Evolutionary conservation across 768 basidiomycete species (phyloP), one percentile per base, ranked within the genome.

Genomic region (Guyanaporus albipodus): DNA sequence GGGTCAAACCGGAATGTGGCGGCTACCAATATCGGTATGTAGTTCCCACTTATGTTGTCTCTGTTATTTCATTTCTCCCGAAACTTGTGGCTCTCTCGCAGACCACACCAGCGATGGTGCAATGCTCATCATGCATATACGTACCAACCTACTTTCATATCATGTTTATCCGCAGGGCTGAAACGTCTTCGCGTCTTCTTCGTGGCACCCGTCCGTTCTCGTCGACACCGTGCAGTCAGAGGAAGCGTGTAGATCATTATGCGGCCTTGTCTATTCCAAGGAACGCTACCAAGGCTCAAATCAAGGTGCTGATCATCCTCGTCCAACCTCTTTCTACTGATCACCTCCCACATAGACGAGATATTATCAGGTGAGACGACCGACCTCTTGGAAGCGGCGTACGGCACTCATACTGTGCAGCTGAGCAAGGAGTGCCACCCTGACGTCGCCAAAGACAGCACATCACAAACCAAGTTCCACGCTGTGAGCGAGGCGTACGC

Each of bases 391-490:
- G 17, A 34, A 9, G 12, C 19, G 0, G 14, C 6, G n/a, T 18
- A 10, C 33, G 17, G 17, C n/a, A 23, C 38, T 52, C 43, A 47
- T 8, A 17, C 38, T 21, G 4, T 14, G 2, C 33, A 77, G 76
- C 56, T 78, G 42, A 77, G 75, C 67, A 78, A 78, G 48, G 50
- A 61, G 49, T 67, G 68, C 39, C 77, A 78, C 43, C 76, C 76
- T 1, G 76, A 77, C 53, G 54, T 72, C 8, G 66, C 65, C 42
- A 60, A 64, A 28, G 74, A 76, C 41, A 59, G 58, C 6, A 37
- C 49, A 4, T 67, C 75, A 2, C 68, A 65, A 44, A 59, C 63
- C 45, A 75, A 61, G 39, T 77, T 75, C 46, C 72, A 72, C 39
- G 67, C 62, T 0, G 68, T 74, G 40, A 76, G 73, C 52, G 77